Evolutionary conservation across 441 rosid genomes (phyloP).

Genomic region (Gossypium trilobum): DNA sequence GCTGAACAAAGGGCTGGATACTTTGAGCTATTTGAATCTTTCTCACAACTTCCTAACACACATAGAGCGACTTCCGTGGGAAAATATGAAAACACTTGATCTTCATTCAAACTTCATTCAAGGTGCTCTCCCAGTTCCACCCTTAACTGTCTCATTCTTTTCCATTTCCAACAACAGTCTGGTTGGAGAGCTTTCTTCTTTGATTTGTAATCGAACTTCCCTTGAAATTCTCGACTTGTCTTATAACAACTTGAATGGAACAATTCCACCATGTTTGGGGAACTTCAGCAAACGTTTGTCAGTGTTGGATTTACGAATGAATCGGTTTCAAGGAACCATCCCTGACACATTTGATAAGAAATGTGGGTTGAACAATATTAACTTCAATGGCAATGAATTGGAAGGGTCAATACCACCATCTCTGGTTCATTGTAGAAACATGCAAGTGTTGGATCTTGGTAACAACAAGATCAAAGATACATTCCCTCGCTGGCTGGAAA

Average conservation of each 20-base stretch:
- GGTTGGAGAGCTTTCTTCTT: constrained; percentile 47
- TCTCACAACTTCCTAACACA: background rate
- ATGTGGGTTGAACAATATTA: background rate
- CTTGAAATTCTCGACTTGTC: background rate
- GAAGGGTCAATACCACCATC: constrained; percentile 19
- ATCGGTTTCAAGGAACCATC: constrained; percentile 9
- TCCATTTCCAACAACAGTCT: constrained; percentile 47
- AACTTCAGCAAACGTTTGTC: background rate
- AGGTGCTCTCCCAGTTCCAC: background rate
- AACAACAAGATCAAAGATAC: constrained; percentile 7
- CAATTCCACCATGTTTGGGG: constrained; percentile 18
- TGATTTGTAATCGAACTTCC: background rate
- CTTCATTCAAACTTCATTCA: background rate
- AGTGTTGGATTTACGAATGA: constrained; percentile 13
- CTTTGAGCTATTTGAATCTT: background rate
- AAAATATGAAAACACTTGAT: background rate
- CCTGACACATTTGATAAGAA: background rate
- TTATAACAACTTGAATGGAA: too few species aligned
- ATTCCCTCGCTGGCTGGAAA: constrained; percentile 1
- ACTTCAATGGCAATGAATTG: constrained; percentile 12
- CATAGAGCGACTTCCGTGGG: background rate
- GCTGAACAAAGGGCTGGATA: background rate
- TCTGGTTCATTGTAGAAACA: background rate
- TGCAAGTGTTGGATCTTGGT: constrained; percentile 18
- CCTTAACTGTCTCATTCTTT: background rate